Percentiles rank a stretch among this genome's conserved stretches.
Evolutionary conservation across 2,329 filamentous ascomycete genomes (phyloP).

Genomic region (Phaeoacremonium minimum): DNA sequence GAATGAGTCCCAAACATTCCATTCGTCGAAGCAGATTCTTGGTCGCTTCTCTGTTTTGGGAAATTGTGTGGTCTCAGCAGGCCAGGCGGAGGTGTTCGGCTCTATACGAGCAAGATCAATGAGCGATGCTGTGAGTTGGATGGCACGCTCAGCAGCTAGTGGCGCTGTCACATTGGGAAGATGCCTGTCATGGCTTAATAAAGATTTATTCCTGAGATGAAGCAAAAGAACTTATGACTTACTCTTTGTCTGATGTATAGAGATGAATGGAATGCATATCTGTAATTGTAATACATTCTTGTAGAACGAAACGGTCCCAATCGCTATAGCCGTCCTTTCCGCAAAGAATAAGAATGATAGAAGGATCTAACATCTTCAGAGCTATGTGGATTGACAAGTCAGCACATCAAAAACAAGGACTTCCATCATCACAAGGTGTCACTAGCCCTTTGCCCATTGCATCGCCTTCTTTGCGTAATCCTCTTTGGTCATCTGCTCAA

Average conservation of each 20-base stretch:
- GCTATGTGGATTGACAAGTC: conserved; percentile 20
- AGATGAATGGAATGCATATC: conserved; percentile 80
- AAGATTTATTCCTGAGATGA: too few species aligned
- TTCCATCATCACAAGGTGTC: too few species aligned
- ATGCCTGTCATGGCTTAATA: too few species aligned
- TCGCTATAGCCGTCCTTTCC: conserved; percentile 63
- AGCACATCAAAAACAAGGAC: too few species aligned
- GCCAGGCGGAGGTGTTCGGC: conserved; percentile 50
- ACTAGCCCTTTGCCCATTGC: conserved; percentile 61
- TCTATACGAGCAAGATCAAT: conserved; percentile 72
- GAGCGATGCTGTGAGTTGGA: conserved; percentile 61
- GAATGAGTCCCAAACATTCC: conserved; percentile 76
- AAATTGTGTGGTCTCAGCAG: conserved; percentile 26
- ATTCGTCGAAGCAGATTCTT: conserved; percentile 77
- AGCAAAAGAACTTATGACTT: too few species aligned
- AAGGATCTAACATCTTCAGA: conserved; percentile 65
- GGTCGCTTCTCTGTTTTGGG: conserved; percentile 48
- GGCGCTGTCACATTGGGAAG: conserved; percentile 55
- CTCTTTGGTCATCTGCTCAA: conserved; percentile 64
- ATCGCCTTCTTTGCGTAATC: conserved; percentile 64
- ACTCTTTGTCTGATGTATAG: conserved; percentile 51
- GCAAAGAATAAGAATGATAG: conserved; percentile 64
- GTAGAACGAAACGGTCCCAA: conserved; percentile 73
- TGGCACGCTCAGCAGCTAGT: conserved; percentile 65
- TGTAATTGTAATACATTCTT: conserved; percentile 61